Evolutionary conservation across 1,139 yeast species (phyloP), one percentile per base, ranked within the genome.

Genomic region (Hyphopichia buzzinii): DNA sequence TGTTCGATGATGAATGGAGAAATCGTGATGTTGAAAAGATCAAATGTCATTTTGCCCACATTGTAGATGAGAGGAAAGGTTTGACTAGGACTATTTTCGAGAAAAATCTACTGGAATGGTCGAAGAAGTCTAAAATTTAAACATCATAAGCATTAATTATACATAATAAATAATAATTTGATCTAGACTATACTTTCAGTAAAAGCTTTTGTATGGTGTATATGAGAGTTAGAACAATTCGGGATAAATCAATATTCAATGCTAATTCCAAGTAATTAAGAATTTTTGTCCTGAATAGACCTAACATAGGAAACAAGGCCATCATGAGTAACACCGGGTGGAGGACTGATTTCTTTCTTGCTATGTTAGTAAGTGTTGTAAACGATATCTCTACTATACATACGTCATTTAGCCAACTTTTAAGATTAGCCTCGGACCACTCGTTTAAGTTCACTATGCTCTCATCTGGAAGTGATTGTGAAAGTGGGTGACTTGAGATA

Each of bases 1-100:
- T 84, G 35, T 84, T 73, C 49, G 92, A 84, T 52, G 92, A 84
- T 52, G 92, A 84, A 53, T 43, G 54, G 39, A 64, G 92, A 42
- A 84, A 84, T 48, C 65, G 63, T 41, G 92, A 84, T 46, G 90
- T 84, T 4, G 77, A 74, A 46, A 50, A 61, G 4, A 65, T 83
- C 5, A 83, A 84, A 8, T 84, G 84, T 37, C 67, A 72, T 35
- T 83, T 83, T 55, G 76, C 74, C 17, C 72, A 74, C 46, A 72
- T 83, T 7, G 47, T 53, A 22, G 68, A 67, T 42, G 68, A 64
- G 34, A 52, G 62, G 4, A 43, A 48, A 16, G 88, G 88, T 1
- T 62, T 83, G 29, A 77, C 79, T 1, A 59, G 74, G 52, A 43
- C 53, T 4, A 54, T 75, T 5, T 80, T 74, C 46, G 64, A 72